Base-by-base conservation (phyloP, 257 asterid genomes). In the Knoxia roxburghii region DNA sequence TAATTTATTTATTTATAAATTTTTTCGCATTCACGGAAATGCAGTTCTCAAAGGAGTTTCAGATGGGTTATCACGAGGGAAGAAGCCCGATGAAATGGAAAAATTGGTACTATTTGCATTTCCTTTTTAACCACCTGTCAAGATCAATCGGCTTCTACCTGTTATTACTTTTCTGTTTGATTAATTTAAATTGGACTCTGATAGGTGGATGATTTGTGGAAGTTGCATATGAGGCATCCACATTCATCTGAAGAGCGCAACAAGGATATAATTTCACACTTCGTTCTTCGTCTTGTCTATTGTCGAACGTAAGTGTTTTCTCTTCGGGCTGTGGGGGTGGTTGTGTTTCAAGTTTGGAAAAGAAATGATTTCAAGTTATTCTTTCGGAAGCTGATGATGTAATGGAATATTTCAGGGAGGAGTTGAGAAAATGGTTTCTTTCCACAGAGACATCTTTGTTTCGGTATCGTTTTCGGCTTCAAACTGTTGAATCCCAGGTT, bases 181-280 rank as follows among this genome's bases (percentile, higher is more conserved):
- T 27, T 15, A 5, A 50, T 13, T 30, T 12, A 20, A 54, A 45
- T 18, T 74, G 61, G 65, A 45, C 35, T 61, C 61, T 62, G 67
- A 24, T 75, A 93, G 97, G 85, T 78, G 35, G 21, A 61, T 7
- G 86, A 81, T 43, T 70, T 88, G 55, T 90, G 86, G 96, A 88
- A 80, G 77, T 64, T 64, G 51, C 76, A 83, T 81, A 90, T 90
- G 95, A 74, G 75, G 78, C 92, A 84, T 76, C 74, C 90, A 6
- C 89, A 77, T 59, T 79, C 89, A 68, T 75, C 89, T 24, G 95
- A 85, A 72, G 80, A 29, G 61, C 72, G 74, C 57, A 84, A 88
- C 73, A 94, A 88, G 87, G 99, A 94, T 72, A 74, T 88, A 72
- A 84, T 88, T 77, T 93, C 99, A 52, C 99, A 94, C 72, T 94